phyloP scores from a whole-genome alignment of 768 basidiomycete species.

The Roridomyces roridus region DNA sequence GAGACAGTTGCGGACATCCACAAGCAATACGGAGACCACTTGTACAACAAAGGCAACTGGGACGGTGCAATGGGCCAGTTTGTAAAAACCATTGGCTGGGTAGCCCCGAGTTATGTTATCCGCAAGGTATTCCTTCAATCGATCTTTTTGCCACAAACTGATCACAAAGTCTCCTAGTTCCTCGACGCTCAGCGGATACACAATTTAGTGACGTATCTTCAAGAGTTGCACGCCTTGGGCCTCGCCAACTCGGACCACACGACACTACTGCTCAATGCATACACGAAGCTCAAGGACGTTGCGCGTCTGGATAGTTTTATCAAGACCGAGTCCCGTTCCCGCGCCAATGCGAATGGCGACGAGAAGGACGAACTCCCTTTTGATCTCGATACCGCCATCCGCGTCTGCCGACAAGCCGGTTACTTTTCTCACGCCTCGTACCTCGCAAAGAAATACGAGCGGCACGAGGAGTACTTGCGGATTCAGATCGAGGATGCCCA shows the following conservation, averaged over 20 bases:
- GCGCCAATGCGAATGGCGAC: slow-evolving; percentile 38
- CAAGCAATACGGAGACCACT: slow-evolving; percentile 86
- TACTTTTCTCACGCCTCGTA: slow-evolving; percentile 96
- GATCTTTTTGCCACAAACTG: background rate
- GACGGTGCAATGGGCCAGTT: slow-evolving; percentile 95
- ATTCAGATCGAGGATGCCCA: slow-evolving; percentile 94
- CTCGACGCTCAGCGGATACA: slow-evolving; percentile 96
- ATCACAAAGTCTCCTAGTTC: slow-evolving; percentile 58
- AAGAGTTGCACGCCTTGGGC: slow-evolving; percentile 89
- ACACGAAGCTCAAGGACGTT: slow-evolving; percentile 95
- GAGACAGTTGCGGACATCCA: slow-evolving; percentile 81
- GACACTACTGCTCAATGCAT: slow-evolving; percentile 94
- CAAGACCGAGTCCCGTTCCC: slow-evolving; percentile 74
- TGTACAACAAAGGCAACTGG: slow-evolving; percentile 90
- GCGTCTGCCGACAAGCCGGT: slow-evolving; percentile 95
- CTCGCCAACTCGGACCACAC: slow-evolving; percentile 97
- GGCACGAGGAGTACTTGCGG: slow-evolving; percentile 91
- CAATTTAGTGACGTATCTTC: slow-evolving; percentile 93
- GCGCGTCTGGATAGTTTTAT: slow-evolving; percentile 89
- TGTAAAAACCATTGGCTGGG: slow-evolving; percentile 84
- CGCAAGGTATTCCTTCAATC: slow-evolving; percentile 69
- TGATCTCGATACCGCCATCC: slow-evolving; percentile 95
- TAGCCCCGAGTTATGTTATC: slow-evolving; percentile 96
- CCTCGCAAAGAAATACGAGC: slow-evolving; percentile 87
- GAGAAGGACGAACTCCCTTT: slow-evolving; percentile 84